phyloP scores from a whole-genome alignment of 2,329 filamentous ascomycete genomes.

The Tolypocladium cylindrosporum region DNA sequence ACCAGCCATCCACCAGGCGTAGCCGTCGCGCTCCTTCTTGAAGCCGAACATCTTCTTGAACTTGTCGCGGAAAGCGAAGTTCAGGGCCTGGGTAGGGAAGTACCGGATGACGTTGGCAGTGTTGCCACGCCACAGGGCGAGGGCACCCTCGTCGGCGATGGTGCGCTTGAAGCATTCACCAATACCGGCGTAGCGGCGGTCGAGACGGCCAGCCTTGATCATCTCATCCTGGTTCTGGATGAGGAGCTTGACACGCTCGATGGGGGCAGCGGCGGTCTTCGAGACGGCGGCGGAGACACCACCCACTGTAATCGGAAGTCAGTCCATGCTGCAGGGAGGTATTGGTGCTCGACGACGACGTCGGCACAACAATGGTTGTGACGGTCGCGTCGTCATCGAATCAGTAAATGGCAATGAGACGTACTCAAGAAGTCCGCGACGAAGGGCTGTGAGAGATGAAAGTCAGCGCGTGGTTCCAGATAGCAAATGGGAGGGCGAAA shows the following conservation, averaged over 20 bases:
- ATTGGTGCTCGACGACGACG: not conserved
- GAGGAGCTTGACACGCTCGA: constrained; percentile 99
- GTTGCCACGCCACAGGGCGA: constrained; percentile 98
- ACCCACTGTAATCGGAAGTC: constrained; percentile 60
- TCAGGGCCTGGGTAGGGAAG: constrained; percentile 99
- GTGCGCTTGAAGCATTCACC: constrained; percentile 92
- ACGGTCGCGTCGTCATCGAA: not conserved
- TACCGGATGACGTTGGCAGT: constrained; percentile 99
- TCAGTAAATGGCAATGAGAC: constrained; percentile 31
- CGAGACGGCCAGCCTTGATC: constrained; percentile 96
- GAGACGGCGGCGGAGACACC: constrained; percentile 99
- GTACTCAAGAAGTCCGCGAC: constrained; percentile 98
- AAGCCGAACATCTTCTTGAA: constrained; percentile 99
- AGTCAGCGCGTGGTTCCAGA: constrained; percentile 21
- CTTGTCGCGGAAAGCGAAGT: constrained; percentile 99
- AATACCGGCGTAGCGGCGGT: constrained; percentile 94
- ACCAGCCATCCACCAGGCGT: constrained; percentile 97
- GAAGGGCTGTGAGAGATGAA: constrained; percentile 59
- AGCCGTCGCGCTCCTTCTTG: constrained; percentile 99
- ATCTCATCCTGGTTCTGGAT: constrained; percentile 99
- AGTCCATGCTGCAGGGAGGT: constrained; percentile 5
- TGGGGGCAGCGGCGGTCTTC: constrained; percentile 99
- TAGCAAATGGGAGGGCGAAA: constrained; percentile 4
- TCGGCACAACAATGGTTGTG: not conserved
- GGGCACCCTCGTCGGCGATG: constrained; percentile 79